Evolutionary conservation across 441 rosid genomes (phyloP).

Genomic region (Populus tomentosa): DNA sequence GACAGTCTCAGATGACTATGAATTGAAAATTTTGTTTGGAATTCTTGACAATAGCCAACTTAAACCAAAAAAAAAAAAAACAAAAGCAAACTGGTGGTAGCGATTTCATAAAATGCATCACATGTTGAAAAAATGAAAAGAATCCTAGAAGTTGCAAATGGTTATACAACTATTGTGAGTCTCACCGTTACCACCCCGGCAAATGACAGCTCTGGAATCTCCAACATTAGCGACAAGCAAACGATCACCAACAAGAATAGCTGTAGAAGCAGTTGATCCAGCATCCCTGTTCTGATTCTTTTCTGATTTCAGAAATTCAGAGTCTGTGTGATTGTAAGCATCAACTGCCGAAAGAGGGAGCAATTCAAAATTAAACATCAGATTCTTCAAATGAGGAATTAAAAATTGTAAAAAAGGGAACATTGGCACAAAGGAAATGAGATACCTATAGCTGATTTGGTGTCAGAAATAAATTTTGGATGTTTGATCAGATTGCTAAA

Average conservation of each 20-base stretch:
- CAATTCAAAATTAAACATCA: slow-evolving; percentile 8
- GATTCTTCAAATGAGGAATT: slow-evolving; percentile 10
- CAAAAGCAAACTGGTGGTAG: neutral
- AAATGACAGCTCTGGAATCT: slow-evolving; percentile 96
- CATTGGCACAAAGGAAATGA: slow-evolving; percentile 2
- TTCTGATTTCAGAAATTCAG: slow-evolving; percentile 87
- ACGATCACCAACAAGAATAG: slow-evolving; percentile 91
- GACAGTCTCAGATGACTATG: neutral
- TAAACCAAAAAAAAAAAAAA: no score
- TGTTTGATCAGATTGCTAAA: slow-evolving; percentile 92
- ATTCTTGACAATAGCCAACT: neutral
- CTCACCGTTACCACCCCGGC: slow-evolving; percentile 93
- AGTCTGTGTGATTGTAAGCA: slow-evolving; percentile 86
- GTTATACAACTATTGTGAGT: neutral
- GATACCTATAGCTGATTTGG: slow-evolving; percentile 91
- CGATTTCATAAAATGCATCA: neutral
- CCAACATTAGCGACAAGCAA: slow-evolving; percentile 98
- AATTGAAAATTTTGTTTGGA: neutral
- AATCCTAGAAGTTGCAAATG: neutral
- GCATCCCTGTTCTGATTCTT: slow-evolving; percentile 91
- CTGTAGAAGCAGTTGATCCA: slow-evolving; percentile 99
- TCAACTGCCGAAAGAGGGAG: slow-evolving; percentile 51
- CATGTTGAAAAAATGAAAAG: neutral
- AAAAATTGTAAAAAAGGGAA: neutral
- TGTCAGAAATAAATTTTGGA: slow-evolving; percentile 94